Conservation (phyloP, 495 filamentous ascomycete genomes). For the Podospora comata region DNA sequence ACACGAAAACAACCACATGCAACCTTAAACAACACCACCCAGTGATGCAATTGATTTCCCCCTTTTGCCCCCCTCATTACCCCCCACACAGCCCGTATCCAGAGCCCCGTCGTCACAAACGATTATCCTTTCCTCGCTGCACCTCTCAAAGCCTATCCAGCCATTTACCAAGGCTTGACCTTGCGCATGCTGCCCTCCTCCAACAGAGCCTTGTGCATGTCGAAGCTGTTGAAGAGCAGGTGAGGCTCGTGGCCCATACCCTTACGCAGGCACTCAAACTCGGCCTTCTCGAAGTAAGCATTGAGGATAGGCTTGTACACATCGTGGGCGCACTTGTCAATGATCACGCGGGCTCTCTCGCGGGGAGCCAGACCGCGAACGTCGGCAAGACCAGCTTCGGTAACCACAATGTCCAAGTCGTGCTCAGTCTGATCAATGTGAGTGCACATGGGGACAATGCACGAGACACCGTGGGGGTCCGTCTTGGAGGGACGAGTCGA, state of each 20-base stretch:
- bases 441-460: constrained; percentile 90
- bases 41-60: not conserved
- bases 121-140: no score
- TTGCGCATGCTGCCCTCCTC: constrained; percentile 86
- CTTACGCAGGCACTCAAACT: constrained; percentile 82
- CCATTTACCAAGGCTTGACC: constrained; percentile 33
- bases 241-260: constrained; percentile 91
- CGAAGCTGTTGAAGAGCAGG: constrained; percentile 76
- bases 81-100: no score
- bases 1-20: not conserved
- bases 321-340: constrained; percentile 83
- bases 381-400: constrained; percentile 83
- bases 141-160: no score
- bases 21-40: not conserved
- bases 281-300: constrained; percentile 84
- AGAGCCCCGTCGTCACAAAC: no score
- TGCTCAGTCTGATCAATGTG: constrained; percentile 94
- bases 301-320: constrained; percentile 78
- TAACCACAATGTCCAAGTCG: constrained; percentile 82
- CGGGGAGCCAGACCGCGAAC: constrained; percentile 77
- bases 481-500: constrained; percentile 74
- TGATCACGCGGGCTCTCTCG: constrained; percentile 81
- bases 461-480: constrained; percentile 77
- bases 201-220: constrained; percentile 81
- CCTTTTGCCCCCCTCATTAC: not conserved